A percentile compares a stretch with the other conserved stretches of the same genome.
phyloP scores from a whole-genome alignment of 192 early-diverging fungal species.

The Coemansia sp. region DNA sequence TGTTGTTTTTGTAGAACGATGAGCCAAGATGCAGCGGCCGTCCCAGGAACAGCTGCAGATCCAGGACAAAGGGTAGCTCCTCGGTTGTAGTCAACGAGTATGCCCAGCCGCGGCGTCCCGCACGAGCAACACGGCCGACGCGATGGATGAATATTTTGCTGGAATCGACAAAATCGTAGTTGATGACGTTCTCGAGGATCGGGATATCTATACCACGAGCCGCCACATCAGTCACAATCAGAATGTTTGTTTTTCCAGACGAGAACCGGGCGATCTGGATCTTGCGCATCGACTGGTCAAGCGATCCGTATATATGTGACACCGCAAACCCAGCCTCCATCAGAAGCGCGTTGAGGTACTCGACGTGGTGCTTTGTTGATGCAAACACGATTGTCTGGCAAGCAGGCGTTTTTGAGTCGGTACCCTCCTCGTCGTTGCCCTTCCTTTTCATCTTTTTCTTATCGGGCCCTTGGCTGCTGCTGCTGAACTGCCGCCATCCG shows the following conservation, averaged over 20 bases:
- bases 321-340: slow-evolving; percentile 66
- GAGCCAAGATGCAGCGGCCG: slow-evolving; percentile 65
- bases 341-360: slow-evolving; percentile 82
- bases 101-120: slow-evolving; percentile 89
- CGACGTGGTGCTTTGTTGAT: slow-evolving; percentile 97
- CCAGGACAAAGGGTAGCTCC: slow-evolving; percentile 89
- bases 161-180: slow-evolving; percentile 91
- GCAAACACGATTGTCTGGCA: slow-evolving; percentile 91
- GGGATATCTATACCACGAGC: slow-evolving; percentile 99
- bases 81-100: slow-evolving; percentile 85
- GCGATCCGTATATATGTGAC: slow-evolving; percentile 91
- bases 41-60: slow-evolving; percentile 89
- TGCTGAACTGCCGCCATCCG: slow-evolving; percentile 24
- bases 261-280: slow-evolving; percentile 86
- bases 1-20: slow-evolving; percentile 28
- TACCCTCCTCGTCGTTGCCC: slow-evolving; percentile 5
- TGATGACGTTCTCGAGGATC: slow-evolving; percentile 94
- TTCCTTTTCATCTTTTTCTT: slow-evolving; percentile 42
- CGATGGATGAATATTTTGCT: slow-evolving; percentile 97
- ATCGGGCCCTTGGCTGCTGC: slow-evolving; percentile 19
- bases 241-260: slow-evolving; percentile 68
- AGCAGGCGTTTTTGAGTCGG: neutral
- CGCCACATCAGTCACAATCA: slow-evolving; percentile 98
- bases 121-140: slow-evolving; percentile 94
- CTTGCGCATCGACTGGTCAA: slow-evolving; percentile 90